phyloP scores from a whole-genome alignment of 2,329 filamentous ascomycete species.

The Daldinia sp. region DNA sequence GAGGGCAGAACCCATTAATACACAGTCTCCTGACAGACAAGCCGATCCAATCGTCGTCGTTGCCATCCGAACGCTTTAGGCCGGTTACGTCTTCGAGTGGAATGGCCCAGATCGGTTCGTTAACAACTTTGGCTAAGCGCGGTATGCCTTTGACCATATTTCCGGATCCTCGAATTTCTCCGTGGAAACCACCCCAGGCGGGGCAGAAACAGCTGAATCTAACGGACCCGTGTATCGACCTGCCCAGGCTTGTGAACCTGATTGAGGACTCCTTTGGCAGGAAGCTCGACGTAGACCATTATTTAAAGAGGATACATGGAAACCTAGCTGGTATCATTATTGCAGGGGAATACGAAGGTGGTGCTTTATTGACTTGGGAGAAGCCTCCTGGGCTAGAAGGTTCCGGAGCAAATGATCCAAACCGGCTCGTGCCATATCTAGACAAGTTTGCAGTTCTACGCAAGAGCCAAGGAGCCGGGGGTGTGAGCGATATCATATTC shows the following conservation, averaged over 20 bases:
- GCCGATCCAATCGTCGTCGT: slow-evolving; percentile 87
- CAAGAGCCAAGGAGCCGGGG: slow-evolving; percentile 85
- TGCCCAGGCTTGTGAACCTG: slow-evolving; percentile 81
- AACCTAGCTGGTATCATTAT: slow-evolving; percentile 92
- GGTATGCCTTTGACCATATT: slow-evolving; percentile 90
- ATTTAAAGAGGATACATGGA: slow-evolving; percentile 79
- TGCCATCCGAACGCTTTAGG: slow-evolving; percentile 75
- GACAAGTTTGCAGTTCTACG: slow-evolving; percentile 97
- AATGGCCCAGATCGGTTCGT: slow-evolving; percentile 47
- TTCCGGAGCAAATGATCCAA: slow-evolving; percentile 61
- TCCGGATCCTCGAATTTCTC: slow-evolving; percentile 70
- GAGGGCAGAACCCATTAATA: slow-evolving; percentile 81
- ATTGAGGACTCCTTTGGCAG: slow-evolving; percentile 94
- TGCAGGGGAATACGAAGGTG: slow-evolving; percentile 95
- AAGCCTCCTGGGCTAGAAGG: slow-evolving; percentile 68
- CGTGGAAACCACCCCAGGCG: slow-evolving; percentile 73
- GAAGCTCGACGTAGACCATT: slow-evolving; percentile 83
- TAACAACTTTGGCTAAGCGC: slow-evolving; percentile 86
- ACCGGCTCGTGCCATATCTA: slow-evolving; percentile 85
- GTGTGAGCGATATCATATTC: slow-evolving; percentile 95
- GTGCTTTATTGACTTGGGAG: slow-evolving; percentile 95
- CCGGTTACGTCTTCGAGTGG: slow-evolving; percentile 50
- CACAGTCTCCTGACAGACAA: slow-evolving; percentile 97
- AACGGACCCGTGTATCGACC: slow-evolving; percentile 82
- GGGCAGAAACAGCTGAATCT: slow-evolving; percentile 71